Conservation (phyloP, 306 rosid genomes). For the Begonia fuchsioides region DNA sequence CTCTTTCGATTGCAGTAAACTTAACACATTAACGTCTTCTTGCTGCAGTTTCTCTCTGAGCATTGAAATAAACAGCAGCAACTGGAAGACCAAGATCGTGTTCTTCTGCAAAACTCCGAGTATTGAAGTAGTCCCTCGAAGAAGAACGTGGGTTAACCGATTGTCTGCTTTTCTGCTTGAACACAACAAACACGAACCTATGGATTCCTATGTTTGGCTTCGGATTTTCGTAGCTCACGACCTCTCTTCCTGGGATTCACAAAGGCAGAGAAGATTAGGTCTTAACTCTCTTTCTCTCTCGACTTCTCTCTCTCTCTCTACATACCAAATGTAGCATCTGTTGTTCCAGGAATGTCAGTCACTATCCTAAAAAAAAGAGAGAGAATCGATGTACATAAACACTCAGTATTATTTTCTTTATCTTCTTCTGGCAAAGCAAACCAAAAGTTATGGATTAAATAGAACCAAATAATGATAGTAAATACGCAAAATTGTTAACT, state of each 20-base stretch:
- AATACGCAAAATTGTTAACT: no score
- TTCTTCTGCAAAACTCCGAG: conserved; percentile 40
- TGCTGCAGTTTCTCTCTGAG: conserved; percentile 59
- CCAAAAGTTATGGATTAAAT: no score
- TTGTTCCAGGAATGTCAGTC: conserved; percentile 93
- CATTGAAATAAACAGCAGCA: conserved; percentile 80
- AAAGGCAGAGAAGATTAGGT: background rate
- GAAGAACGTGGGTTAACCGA: conserved; percentile 31
- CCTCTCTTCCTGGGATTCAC: conserved; percentile 38
- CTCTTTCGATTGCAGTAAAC: background rate
- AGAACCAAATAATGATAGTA: no score
- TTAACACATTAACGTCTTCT: conserved; percentile 10
- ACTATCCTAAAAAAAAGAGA: conserved; percentile 44
- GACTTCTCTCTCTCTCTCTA: conserved; percentile 1
- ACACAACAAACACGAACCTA: conserved; percentile 77
- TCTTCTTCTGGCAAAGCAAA: no score
- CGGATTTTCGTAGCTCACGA: conserved; percentile 62
- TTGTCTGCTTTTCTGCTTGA: conserved; percentile 47
- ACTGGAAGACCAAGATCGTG: conserved; percentile 68
- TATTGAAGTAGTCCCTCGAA: conserved; percentile 57
- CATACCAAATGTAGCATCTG: conserved; percentile 84
- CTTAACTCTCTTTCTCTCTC: background rate
- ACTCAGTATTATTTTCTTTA: no score
- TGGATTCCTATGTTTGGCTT: conserved; percentile 80
- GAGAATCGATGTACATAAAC: background rate